Evolutionary conservation across 352 stramenopile species (phyloP).

Genomic region (Globisporangium emineosum): DNA sequence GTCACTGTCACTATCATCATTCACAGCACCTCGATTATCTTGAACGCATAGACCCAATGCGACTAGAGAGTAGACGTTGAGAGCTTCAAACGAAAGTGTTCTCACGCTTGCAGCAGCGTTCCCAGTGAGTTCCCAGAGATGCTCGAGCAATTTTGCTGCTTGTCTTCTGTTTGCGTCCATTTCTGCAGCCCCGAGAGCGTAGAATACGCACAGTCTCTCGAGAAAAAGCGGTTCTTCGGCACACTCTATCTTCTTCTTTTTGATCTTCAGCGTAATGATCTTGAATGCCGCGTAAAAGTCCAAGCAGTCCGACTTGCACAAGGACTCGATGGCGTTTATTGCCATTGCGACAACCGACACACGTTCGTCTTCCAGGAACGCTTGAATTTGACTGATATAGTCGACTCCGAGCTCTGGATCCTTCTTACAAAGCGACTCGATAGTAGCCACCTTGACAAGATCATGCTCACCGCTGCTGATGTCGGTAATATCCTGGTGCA

Average conservation of each 20-base stretch:
- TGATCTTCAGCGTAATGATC: slow-evolving; percentile 64
- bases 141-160: slow-evolving; percentile 35
- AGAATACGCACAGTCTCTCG: slow-evolving; percentile 54
- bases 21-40: background rate
- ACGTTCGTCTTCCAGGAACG: slow-evolving; percentile 44
- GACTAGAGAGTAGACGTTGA: slow-evolving; percentile 46
- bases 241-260: slow-evolving; percentile 60
- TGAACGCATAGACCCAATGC: slow-evolving; percentile 37
- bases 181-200: slow-evolving; percentile 37
- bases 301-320: slow-evolving; percentile 62
- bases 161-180: slow-evolving; percentile 41
- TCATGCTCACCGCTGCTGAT: slow-evolving; percentile 33
- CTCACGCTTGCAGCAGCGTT: slow-evolving; percentile 35
- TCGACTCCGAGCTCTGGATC: slow-evolving; percentile 65
- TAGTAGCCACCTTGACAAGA: slow-evolving; percentile 55
- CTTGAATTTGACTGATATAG: slow-evolving; percentile 63
- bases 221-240: slow-evolving; percentile 46
- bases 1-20: slow-evolving; percentile 26
- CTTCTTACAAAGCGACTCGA: slow-evolving; percentile 59
- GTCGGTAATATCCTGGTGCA: slow-evolving; percentile 31
- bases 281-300: slow-evolving; percentile 79
- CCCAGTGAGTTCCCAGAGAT: slow-evolving; percentile 50
- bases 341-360: slow-evolving; percentile 61
- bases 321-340: slow-evolving; percentile 48
- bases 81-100: slow-evolving; percentile 33